phyloP scores from a whole-genome alignment of 2,329 filamentous ascomycete genomes.

The Verticillium tricorpus region DNA sequence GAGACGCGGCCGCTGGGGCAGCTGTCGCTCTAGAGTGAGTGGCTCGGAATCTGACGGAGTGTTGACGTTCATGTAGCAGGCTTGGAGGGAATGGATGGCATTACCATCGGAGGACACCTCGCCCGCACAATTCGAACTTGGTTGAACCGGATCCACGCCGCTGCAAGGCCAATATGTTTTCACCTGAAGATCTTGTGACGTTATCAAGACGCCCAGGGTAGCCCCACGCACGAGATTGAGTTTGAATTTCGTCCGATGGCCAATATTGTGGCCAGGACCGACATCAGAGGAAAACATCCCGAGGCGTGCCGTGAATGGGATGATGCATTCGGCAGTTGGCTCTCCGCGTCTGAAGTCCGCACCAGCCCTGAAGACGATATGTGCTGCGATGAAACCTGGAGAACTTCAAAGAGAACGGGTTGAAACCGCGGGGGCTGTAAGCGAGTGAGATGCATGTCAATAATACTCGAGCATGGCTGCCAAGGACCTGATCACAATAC shows the following conservation, averaged over 20 bases:
- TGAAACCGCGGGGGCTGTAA: neutral
- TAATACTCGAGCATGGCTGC: neutral
- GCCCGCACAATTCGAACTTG: too few relatives aligned
- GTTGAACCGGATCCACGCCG: too few relatives aligned
- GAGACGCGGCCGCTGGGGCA: neutral
- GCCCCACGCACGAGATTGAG: neutral
- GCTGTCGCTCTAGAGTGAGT: neutral
- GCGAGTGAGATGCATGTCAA: neutral
- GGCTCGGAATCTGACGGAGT: too few relatives aligned
- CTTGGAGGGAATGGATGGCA: too few relatives aligned
- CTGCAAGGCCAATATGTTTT: too few relatives aligned
- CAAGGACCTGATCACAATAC: too few relatives aligned
- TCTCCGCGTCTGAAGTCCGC: neutral
- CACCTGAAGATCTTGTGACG: neutral
- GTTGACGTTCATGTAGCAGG: too few relatives aligned
- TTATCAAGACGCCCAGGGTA: neutral
- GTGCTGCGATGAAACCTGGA: neutral
- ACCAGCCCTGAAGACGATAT: neutral
- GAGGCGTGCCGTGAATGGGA: neutral
- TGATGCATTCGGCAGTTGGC: neutral
- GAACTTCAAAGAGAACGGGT: neutral
- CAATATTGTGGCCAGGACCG: neutral
- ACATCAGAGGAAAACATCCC: neutral
- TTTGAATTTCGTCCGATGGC: neutral
- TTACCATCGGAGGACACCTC: too few relatives aligned